Evolutionary conservation across 73 alveolate genomes (phyloP).

Genomic region (Paraurostyla sp.): DNA sequence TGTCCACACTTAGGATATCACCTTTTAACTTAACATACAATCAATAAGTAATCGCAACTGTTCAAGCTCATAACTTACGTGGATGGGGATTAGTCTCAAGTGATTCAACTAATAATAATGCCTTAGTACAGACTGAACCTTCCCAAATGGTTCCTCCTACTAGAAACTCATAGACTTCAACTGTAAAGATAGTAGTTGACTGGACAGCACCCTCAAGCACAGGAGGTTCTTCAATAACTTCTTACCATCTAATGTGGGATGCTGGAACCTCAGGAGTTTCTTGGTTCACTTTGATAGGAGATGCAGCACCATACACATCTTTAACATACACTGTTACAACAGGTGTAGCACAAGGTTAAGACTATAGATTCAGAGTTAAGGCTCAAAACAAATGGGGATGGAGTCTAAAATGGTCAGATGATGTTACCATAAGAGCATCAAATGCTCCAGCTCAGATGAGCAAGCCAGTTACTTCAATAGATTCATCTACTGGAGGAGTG

Average conservation of each 20-base stretch:
- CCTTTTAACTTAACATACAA: conserved; percentile 29
- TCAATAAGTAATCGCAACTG: conserved; percentile 18
- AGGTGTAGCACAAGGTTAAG: conserved; percentile 26
- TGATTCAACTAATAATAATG: conserved; percentile 12
- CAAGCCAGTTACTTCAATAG: neutral
- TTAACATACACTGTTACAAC: conserved; percentile 52
- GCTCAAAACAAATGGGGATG: conserved; percentile 67
- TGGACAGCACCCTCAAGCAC: conserved; percentile 45
- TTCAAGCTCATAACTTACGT: conserved; percentile 23
- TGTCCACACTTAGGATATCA: neutral
- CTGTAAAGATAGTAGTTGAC: conserved; percentile 18
- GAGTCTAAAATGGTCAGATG: conserved; percentile 38
- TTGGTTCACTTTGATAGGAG: conserved; percentile 44
- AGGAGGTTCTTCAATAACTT: conserved; percentile 47
- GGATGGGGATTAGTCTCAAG: conserved; percentile 12
- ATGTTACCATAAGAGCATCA: conserved; percentile 39
- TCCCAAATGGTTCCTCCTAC: conserved; percentile 5
- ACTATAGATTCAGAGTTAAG: conserved; percentile 45
- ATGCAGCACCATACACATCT: neutral
- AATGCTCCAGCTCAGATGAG: conserved; percentile 52
- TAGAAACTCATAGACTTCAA: neutral
- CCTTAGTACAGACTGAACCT: conserved; percentile 34
- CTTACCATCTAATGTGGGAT: conserved; percentile 66
- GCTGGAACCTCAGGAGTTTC: conserved; percentile 46
- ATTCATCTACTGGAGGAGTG: conserved; percentile 47